phyloP scores from a whole-genome alignment of 176 grass and related monocot genomes.

The Oropetium thomaeum region DNA sequence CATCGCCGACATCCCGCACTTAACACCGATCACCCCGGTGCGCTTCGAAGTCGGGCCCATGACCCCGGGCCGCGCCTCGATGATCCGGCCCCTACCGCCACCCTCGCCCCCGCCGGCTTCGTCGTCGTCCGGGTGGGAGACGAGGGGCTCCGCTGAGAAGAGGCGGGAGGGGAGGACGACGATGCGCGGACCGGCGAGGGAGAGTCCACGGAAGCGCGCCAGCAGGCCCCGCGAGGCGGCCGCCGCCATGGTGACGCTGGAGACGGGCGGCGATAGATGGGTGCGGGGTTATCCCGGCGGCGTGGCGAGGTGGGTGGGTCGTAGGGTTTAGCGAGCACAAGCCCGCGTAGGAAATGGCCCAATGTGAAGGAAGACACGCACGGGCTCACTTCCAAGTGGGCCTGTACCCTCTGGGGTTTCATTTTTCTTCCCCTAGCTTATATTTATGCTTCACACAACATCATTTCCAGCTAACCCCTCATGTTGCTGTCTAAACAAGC shows the following conservation, averaged over 20 bases:
- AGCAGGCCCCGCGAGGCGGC: constrained; percentile 84
- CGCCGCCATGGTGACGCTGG: constrained; percentile 58
- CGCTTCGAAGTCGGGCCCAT: constrained; percentile 66
- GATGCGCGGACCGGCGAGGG: constrained; percentile 16
- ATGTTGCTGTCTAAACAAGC: background rate
- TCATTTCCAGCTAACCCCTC: background rate
- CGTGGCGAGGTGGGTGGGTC: constrained; percentile 15
- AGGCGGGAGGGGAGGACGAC: constrained; percentile 27
- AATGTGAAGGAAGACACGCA: background rate
- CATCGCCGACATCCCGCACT: constrained; percentile 92
- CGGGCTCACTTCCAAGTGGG: constrained; percentile 20
- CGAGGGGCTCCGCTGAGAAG: constrained; percentile 61
- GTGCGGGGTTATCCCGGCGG: constrained; percentile 39
- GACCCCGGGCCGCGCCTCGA: constrained; percentile 51
- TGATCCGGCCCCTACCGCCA: constrained; percentile 47
- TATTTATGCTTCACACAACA: background rate
- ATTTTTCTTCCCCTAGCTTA: no score
- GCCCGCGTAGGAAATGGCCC: constrained; percentile 22
- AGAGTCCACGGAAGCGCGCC: constrained; percentile 46
- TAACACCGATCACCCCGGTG: constrained; percentile 84
- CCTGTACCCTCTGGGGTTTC: background rate
- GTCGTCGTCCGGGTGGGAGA: constrained; percentile 39
- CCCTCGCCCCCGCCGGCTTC: constrained; percentile 14
- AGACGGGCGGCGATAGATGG: constrained; percentile 21
- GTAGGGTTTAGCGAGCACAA: constrained; percentile 43